Base-by-base conservation (phyloP, 192 early-diverging fungal species). In the Umbelopsis sp. region DNA sequence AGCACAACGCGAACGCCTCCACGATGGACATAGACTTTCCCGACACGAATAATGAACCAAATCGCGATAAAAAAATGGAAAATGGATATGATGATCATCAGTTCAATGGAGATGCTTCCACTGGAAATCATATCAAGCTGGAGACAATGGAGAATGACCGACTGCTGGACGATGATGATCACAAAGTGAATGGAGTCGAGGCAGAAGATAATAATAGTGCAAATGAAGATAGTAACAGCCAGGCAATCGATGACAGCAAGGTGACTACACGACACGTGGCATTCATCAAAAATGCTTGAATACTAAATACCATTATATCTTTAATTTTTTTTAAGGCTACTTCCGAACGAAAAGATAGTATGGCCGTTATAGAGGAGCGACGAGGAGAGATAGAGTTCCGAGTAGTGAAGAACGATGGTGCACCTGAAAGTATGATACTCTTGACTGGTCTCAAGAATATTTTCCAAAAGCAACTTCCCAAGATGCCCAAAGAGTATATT, bases 401-500 rank as follows among this genome's bases (percentile, higher is more conserved):
- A 16, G 89, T 96, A 3, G 94, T 97, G 17, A 81, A 79, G 25
- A 98, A 98, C 70, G 96, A 98, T 75, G 87, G 87, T 16, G 68
- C 76, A 10, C 88, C 89, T 24, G 88, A 93, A 50, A 92, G 86
- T 41, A 95, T 98, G 91, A 92, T 94, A 1, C 77, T 97, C 21
- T 76, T 99, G 45, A 97, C 97, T 1, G 94, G 93, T 31, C 84
- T 99, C 62, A 97, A 98, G 79, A 96, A 96, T 70, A 93, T 99
- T 41, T 96, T 98, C 76, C 94, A 97, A 73, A 94, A 94, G 54
- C 97, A 98, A 71, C 81, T 99, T 70, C 98, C 98, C 22, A 97
- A 97, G 68, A 99, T 99, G 98, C 98, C 98, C 20, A 92, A 93
- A 72, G 95, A 98, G 70, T 99, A 99, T 74, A 98, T 99, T 74